These are phyloP conservation scores for Backusella tuberculispora DNA, from an alignment of 192 early-diverging fungal genomes.

Conservation along the genomic window DNA sequence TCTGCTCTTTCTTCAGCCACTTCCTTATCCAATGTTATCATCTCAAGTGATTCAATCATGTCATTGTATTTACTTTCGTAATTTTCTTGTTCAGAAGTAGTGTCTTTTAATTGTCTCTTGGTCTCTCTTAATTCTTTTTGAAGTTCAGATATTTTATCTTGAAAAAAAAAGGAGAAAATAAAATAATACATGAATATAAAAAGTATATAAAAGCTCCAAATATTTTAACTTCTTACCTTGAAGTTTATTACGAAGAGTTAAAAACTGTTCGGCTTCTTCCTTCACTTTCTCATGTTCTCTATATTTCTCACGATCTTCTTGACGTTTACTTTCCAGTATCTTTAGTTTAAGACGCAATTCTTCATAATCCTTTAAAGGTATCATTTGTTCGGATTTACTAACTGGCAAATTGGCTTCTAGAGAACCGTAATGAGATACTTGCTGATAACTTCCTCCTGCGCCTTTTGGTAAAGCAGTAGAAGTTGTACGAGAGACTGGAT, in stretches of 20 bases:
- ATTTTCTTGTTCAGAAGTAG: slow-evolving; percentile 61
- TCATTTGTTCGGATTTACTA: slow-evolving; percentile 43
- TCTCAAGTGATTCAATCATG: slow-evolving; percentile 78
- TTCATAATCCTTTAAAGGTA: slow-evolving; percentile 75
- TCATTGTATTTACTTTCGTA: slow-evolving; percentile 74
- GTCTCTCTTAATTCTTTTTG: slow-evolving; percentile 74
- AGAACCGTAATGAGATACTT: slow-evolving; percentile 25
- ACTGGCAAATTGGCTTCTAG: slow-evolving; percentile 23
- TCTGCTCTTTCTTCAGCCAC: slow-evolving; percentile 90
- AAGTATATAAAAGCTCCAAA: neutral
- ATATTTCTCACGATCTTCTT: slow-evolving; percentile 76
- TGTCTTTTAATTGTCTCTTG: slow-evolving; percentile 60
- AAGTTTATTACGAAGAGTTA: slow-evolving; percentile 68
- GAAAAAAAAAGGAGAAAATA: neutral
- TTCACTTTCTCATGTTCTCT: slow-evolving; percentile 73
- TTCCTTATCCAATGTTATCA: slow-evolving; percentile 89
- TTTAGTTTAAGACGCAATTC: slow-evolving; percentile 78
- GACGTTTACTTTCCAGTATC: slow-evolving; percentile 79
- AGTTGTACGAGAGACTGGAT: neutral
- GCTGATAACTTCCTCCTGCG: neutral
- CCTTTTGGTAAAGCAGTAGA: slow-evolving; percentile 15
- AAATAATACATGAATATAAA: neutral
- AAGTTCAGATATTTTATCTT: slow-evolving; percentile 68
- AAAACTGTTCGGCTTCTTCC: slow-evolving; percentile 72
- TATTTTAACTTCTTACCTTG: slow-evolving; percentile 43